A percentile compares a stretch with the other conserved stretches of the same genome.
Evolutionary conservation across 2,329 filamentous ascomycete species (phyloP).

Genomic region (Fusarium multiceps): DNA sequence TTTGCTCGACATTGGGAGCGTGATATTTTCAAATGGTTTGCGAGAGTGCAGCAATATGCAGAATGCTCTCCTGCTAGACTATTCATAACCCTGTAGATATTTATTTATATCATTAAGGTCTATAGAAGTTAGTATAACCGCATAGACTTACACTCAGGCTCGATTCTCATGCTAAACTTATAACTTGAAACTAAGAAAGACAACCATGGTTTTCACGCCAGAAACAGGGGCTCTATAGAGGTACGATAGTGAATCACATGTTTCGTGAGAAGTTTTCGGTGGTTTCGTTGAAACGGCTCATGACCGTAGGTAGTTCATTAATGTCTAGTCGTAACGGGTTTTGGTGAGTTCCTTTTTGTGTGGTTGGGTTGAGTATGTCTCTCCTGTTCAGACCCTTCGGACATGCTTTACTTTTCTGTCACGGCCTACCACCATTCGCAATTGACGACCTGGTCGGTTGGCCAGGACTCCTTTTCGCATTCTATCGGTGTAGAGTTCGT

Average conservation of each 20-base stretch:
- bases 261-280: constrained; percentile 5
- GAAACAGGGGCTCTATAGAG: constrained; percentile 1
- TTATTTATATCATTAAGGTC: background rate
- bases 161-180: background rate
- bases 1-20: constrained; percentile 35
- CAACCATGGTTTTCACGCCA: background rate
- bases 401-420: constrained; percentile 70
- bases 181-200: background rate
- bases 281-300: constrained; percentile 31
- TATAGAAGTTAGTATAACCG: background rate
- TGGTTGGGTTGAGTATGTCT: background rate
- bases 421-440: constrained; percentile 70
- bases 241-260: constrained; percentile 32
- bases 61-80: background rate
- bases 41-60: constrained; percentile 4
- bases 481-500: constrained; percentile 74
- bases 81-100: background rate
- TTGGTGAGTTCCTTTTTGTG: constrained; percentile 7
- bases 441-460: constrained; percentile 63
- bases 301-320: constrained; percentile 35
- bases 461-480: constrained; percentile 68
- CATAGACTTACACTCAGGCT: background rate
- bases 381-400: constrained; percentile 55
- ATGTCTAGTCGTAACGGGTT: constrained; percentile 28
- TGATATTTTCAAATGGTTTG: constrained; percentile 29